phyloP scores from a whole-genome alignment of 2,329 filamentous ascomycete genomes.

The Monilinia laxa region DNA sequence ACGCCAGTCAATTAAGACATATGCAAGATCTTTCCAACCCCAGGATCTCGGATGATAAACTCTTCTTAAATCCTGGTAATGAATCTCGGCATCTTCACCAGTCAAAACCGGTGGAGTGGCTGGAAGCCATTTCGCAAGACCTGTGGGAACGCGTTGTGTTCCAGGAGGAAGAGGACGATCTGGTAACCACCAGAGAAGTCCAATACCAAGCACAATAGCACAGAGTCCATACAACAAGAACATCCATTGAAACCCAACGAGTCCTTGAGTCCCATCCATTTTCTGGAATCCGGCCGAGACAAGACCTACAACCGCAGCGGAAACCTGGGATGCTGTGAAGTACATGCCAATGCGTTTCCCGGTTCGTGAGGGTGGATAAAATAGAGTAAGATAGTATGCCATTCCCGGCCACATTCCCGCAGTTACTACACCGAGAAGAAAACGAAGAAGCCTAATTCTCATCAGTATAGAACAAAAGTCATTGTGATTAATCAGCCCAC shows the following conservation, averaged over 20 bases:
- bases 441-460: slow-evolving; percentile 63
- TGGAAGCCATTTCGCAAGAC: slow-evolving; percentile 66
- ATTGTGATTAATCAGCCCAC: slow-evolving; percentile 25
- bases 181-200: slow-evolving; percentile 85
- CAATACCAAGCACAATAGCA: slow-evolving; percentile 68
- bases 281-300: slow-evolving; percentile 90
- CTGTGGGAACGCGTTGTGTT: slow-evolving; percentile 46
- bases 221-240: slow-evolving; percentile 83
- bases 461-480: slow-evolving; percentile 17
- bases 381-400: slow-evolving; percentile 88
- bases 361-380: slow-evolving; percentile 83
- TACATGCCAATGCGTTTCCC: slow-evolving; percentile 88
- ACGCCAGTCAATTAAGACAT: slow-evolving; percentile 79
- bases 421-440: slow-evolving; percentile 82
- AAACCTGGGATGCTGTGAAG: slow-evolving; percentile 85
- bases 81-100: slow-evolving; percentile 74
- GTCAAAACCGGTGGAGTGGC: slow-evolving; percentile 66
- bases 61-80: slow-evolving; percentile 78
- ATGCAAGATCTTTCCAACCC: slow-evolving; percentile 67
- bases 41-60: slow-evolving; percentile 77
- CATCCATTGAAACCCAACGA: slow-evolving; percentile 90
- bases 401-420: slow-evolving; percentile 96
- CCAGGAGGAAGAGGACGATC: slow-evolving; percentile 77
- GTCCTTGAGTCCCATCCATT: slow-evolving; percentile 75
- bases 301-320: slow-evolving; percentile 82